phyloP scores from a whole-genome alignment of 2,329 filamentous ascomycete species.

The Diaporthe sp. region DNA sequence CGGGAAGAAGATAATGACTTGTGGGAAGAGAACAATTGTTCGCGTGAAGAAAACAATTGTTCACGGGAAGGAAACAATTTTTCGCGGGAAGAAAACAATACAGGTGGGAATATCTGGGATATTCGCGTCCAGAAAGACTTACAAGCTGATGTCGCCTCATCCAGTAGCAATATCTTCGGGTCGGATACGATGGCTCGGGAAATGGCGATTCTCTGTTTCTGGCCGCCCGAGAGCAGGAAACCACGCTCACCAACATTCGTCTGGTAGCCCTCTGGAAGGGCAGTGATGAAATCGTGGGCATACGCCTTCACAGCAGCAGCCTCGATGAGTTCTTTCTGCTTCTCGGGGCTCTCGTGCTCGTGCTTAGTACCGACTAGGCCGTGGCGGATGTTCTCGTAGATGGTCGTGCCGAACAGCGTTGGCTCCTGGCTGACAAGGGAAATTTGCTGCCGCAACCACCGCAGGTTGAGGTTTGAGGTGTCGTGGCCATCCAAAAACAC shows the following conservation, averaged over 20 bases:
- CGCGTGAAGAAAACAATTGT: no score
- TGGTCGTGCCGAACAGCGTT: conserved; percentile 88
- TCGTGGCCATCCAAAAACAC: conserved; percentile 88
- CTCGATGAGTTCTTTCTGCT: conserved; percentile 77
- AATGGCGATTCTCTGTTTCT: conserved; percentile 97
- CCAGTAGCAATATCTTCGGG: conserved; percentile 90
- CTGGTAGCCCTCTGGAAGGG: conserved; percentile 88
- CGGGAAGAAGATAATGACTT: no score
- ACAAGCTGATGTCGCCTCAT: conserved; percentile 79
- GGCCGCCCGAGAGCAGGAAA: conserved; percentile 91
- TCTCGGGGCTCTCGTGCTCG: conserved; percentile 76
- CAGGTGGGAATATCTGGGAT: neutral
- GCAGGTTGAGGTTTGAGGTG: conserved; percentile 84
- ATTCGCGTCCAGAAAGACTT: neutral
- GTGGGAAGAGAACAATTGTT: no score
- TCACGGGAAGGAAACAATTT: no score
- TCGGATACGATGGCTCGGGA: conserved; percentile 91
- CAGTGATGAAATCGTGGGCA: conserved; percentile 89
- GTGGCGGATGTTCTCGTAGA: conserved; percentile 90
- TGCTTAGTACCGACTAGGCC: conserved; percentile 87
- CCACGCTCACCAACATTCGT: conserved; percentile 97
- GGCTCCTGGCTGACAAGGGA: conserved; percentile 95
- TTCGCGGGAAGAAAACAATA: no score
- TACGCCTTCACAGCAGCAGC: conserved; percentile 92
- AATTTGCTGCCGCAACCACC: conserved; percentile 93